Conservation (phyloP, 2,329 filamentous ascomycete genomes). For the Apiospora aurea region DNA sequence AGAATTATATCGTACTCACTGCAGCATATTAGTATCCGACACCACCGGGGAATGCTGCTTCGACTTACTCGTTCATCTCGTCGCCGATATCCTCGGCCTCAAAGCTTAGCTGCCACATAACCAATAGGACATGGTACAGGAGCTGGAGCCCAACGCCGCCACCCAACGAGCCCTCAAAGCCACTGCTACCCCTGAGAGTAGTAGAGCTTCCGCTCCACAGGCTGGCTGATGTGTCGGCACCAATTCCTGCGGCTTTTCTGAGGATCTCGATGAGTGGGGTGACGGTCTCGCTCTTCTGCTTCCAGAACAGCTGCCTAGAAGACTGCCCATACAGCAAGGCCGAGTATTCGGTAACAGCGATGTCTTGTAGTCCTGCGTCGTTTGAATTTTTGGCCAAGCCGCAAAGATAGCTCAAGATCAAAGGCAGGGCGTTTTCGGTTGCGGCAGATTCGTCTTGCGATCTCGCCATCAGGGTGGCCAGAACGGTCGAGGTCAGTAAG, state of each 20-base stretch:
- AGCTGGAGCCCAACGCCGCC: constrained; percentile 91
- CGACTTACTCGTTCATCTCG: constrained; percentile 82
- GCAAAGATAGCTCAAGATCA: constrained; percentile 86
- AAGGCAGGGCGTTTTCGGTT: constrained; percentile 76
- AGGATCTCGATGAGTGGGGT: constrained; percentile 84
- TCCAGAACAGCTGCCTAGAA: constrained; percentile 87
- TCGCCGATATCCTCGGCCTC: constrained; percentile 77
- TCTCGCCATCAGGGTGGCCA: constrained; percentile 78
- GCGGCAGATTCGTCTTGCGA: constrained; percentile 69
- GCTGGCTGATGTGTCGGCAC: constrained; percentile 66
- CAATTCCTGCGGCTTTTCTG: constrained; percentile 75
- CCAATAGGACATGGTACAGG: constrained; percentile 90
- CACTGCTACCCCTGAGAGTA: constrained; percentile 60
- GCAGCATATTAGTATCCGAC: constrained; percentile 17
- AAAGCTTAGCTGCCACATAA: constrained; percentile 96
- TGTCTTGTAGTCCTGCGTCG: constrained; percentile 92
- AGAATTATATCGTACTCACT: constrained; percentile 93
- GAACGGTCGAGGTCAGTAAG: constrained; percentile 85
- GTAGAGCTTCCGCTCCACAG: constrained; percentile 66
- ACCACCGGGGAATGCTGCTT: neutral
- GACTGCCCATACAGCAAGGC: constrained; percentile 77
- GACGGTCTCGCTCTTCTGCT: constrained; percentile 84
- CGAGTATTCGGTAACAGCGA: constrained; percentile 92
- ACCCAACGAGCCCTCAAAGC: constrained; percentile 69
- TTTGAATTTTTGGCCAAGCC: constrained; percentile 77